Conservation (phyloP, 495 filamentous ascomycete species). For the Acidomyces sp. region DNA sequence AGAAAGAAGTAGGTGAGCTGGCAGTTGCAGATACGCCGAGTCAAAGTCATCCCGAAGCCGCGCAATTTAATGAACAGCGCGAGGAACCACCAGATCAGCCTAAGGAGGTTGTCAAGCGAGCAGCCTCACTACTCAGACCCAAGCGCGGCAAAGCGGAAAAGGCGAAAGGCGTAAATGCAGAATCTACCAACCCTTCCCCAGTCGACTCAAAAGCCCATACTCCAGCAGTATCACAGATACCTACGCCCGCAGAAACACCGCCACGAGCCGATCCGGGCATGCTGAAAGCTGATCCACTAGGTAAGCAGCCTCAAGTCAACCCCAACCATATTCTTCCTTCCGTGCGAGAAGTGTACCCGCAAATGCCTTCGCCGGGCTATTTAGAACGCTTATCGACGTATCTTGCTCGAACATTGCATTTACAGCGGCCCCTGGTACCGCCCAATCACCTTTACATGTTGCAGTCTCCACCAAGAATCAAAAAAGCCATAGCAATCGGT, state of each 20-base stretch:
- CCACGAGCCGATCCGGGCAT: constrained; percentile 3
- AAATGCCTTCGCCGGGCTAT: constrained; percentile 12
- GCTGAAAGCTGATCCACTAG: constrained; percentile 1
- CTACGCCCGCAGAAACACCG: constrained; percentile 9
- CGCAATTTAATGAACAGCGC: constrained; percentile 41
- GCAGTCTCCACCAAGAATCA: constrained; percentile 57
- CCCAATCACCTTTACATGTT: constrained; percentile 52
- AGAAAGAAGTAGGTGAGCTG: constrained; percentile 48
- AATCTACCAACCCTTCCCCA: not conserved
- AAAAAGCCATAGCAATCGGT: constrained; percentile 78
- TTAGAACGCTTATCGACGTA: constrained; percentile 16
- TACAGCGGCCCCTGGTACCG: constrained; percentile 34
- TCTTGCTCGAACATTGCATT: constrained; percentile 11
- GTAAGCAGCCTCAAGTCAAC: constrained; percentile 13
- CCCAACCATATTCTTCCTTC: constrained; percentile 27
- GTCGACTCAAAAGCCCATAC: constrained; percentile 7
- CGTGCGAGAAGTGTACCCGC: constrained; percentile 25
- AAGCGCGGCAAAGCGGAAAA: constrained; percentile 11
- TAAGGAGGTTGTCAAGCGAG: not conserved
- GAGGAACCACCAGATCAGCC: constrained; percentile 16
- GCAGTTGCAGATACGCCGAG: constrained; percentile 55
- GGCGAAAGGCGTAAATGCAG: not conserved
- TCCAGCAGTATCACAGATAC: constrained; percentile 8
- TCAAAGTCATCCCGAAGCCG: constrained; percentile 46
- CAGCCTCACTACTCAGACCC: constrained; percentile 9